Base-by-base conservation (phyloP, 768 basidiomycete genomes). In the Xanthoconium stramineum region DNA sequence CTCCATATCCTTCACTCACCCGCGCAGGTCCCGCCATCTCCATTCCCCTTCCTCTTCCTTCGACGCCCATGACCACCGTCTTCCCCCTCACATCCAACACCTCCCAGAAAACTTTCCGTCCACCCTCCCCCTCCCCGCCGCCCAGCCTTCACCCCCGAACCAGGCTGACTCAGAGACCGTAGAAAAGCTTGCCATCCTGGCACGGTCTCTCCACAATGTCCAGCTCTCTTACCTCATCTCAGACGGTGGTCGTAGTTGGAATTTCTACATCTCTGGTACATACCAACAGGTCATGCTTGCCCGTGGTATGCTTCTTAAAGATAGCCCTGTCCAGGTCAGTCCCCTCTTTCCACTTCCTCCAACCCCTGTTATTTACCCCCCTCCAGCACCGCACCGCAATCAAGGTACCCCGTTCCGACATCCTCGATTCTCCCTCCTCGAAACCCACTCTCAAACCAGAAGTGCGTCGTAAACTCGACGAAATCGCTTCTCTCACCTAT, bases 221-320 rank as follows among this genome's bases (percentile, higher is more conserved):
- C 87, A 93, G 67, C 83, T 94, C 66, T 85, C 89, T 42, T 94
- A 86, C 75, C 80, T 86, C 60, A 75, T 83, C 43, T 81, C 85
- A 49, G 88, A 91, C 68, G 84, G 83, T 58, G 71, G 71, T 37
- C 78, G 83, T 56, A 83, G 81, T 29, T 92, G 89, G 89, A 94
- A 93, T 71, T 94, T 96, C 67, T 85, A 92, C 69, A 81, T 97
- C 58, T 91, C 89, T 53, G 95, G 95, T 37, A 82, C 86, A 32
- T 94, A 96, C 74, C 91, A 91, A 69, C 91, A 94, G 72, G 95
- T 97, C 62, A 88, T 97, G 85, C 78, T 85, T 52, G 87, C 94
- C 51, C 81, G 94, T 50, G 94, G 92, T 36, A 83, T 89, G 80
- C 83, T 97, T 56, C 73, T 97, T 57, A 89, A 95, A 63, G 93